Percentiles rank a stretch among this genome's conserved stretches.
Evolutionary conservation across 2,329 filamentous ascomycete genomes (phyloP).

Genomic region (Trichoderma harzianum): DNA sequence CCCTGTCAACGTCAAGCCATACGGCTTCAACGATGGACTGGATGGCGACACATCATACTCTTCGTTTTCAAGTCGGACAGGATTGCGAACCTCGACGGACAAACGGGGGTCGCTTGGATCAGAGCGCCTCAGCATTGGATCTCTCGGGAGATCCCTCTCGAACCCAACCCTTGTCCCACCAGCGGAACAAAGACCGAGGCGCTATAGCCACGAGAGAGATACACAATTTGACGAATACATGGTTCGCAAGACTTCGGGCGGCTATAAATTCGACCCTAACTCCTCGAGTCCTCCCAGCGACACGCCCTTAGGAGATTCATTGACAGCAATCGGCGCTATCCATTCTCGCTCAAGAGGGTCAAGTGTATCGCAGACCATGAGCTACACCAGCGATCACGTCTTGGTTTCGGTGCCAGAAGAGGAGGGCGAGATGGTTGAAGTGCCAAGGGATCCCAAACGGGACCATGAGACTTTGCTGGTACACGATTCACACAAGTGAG

Average conservation of each 20-base stretch:
- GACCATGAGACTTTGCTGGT: conserved; percentile 17
- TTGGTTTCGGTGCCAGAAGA: conserved; percentile 41
- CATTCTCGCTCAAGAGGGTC: conserved; percentile 26
- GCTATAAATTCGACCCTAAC: conserved; percentile 30
- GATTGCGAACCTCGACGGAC: conserved; percentile 27
- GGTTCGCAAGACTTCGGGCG: conserved; percentile 31
- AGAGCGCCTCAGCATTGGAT: conserved; percentile 31
- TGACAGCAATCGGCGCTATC: conserved; percentile 5
- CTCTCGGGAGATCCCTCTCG: conserved; percentile 5
- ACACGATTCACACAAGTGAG: neutral
- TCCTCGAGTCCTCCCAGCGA: conserved; percentile 22
- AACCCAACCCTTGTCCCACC: conserved; percentile 24
- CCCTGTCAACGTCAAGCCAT: conserved; percentile 47
- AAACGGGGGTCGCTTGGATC: conserved; percentile 28
- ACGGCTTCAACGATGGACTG: conserved; percentile 40
- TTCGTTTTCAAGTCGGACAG: conserved; percentile 25
- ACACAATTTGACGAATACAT: conserved; percentile 48
- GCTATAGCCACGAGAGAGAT: conserved; percentile 45
- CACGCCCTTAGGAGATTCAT: conserved; percentile 4
- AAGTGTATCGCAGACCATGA: conserved; percentile 31
- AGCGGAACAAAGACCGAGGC: conserved; percentile 26
- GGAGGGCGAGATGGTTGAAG: conserved; percentile 27
- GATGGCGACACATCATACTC: conserved; percentile 29
- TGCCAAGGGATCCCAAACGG: neutral
- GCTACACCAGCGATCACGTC: conserved; percentile 37